A percentile compares a stretch with the other conserved stretches of the same genome.
Evolutionary conservation across 495 filamentous ascomycete genomes (phyloP).

Genomic region (Aspergillus leporis): DNA sequence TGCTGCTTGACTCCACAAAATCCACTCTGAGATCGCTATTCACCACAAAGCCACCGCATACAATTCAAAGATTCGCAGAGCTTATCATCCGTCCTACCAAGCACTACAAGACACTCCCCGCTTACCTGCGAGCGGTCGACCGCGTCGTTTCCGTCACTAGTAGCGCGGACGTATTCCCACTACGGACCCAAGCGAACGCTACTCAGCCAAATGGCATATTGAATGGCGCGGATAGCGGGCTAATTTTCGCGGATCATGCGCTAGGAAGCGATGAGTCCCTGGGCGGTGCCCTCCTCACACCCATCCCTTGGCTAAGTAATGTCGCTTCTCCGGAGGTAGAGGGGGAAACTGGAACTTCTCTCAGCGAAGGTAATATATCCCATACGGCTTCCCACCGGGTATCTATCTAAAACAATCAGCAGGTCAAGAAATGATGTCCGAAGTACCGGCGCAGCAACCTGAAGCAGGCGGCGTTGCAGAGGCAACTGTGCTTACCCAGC

Average conservation of each 20-base stretch:
- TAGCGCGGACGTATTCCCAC: slow-evolving; percentile 74
- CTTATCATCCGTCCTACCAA: slow-evolving; percentile 74
- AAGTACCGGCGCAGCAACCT: background rate
- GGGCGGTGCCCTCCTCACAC: slow-evolving; percentile 88
- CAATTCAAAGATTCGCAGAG: slow-evolving; percentile 88
- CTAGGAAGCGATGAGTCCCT: slow-evolving; percentile 84
- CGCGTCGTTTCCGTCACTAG: slow-evolving; percentile 92
- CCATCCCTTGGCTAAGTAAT: slow-evolving; percentile 81
- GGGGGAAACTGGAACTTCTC: slow-evolving; percentile 21
- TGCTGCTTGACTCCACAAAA: slow-evolving; percentile 65
- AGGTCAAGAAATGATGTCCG: slow-evolving; percentile 4
- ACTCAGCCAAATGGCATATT: slow-evolving; percentile 47
- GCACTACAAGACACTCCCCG: slow-evolving; percentile 77
- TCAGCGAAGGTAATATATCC: slow-evolving; percentile 19
- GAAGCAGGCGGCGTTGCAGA: slow-evolving; percentile 18
- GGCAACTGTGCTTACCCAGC: slow-evolving; percentile 17
- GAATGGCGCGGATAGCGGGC: slow-evolving; percentile 34
- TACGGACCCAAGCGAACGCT: slow-evolving; percentile 60
- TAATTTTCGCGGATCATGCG: slow-evolving; percentile 33
- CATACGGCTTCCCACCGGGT: slow-evolving; percentile 13
- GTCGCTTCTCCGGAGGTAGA: slow-evolving; percentile 34
- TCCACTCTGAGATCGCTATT: slow-evolving; percentile 70
- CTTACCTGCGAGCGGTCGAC: slow-evolving; percentile 88
- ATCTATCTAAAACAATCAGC: background rate
- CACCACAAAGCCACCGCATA: slow-evolving; percentile 77